Evolutionary conservation across 805 yeast species (phyloP).

Genomic region (Saturnispora quitensis): DNA sequence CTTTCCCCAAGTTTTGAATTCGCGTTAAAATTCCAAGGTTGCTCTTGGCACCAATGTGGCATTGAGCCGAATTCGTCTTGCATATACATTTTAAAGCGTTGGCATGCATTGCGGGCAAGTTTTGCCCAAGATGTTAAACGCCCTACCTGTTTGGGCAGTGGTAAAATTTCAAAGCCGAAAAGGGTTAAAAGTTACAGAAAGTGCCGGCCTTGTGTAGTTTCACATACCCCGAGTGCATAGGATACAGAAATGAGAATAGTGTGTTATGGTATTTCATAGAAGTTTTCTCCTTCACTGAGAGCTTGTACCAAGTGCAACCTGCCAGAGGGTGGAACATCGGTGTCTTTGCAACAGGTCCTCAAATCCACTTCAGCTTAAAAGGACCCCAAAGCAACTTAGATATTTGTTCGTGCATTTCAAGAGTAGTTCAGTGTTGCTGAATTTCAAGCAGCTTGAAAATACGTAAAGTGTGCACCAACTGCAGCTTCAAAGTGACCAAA

Average conservation of each 20-base stretch:
- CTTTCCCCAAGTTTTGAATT: background rate
- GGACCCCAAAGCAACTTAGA: no score
- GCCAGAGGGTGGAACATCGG: no score
- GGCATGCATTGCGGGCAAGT: background rate
- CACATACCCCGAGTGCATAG: no score
- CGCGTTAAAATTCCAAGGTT: background rate
- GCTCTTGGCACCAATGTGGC: background rate
- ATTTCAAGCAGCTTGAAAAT: no score
- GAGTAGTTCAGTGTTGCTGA: no score
- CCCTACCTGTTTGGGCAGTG: background rate
- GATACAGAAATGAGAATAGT: background rate
- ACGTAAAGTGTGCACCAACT: no score
- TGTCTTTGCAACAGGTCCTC: no score
- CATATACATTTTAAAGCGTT: background rate
- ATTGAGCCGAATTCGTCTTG: background rate
- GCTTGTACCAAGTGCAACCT: no score
- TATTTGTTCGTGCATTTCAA: no score
- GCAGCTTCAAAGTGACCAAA: no score
- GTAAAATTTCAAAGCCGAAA: background rate
- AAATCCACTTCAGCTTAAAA: no score
- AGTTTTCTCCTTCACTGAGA: no score
- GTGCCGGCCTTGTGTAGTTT: background rate
- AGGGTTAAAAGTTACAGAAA: background rate
- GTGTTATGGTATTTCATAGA: background rate
- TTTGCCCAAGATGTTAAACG: background rate